Evolutionary conservation across 1,284 basidiomycete species (phyloP).

Genomic region (Cronartium ribicola): DNA sequence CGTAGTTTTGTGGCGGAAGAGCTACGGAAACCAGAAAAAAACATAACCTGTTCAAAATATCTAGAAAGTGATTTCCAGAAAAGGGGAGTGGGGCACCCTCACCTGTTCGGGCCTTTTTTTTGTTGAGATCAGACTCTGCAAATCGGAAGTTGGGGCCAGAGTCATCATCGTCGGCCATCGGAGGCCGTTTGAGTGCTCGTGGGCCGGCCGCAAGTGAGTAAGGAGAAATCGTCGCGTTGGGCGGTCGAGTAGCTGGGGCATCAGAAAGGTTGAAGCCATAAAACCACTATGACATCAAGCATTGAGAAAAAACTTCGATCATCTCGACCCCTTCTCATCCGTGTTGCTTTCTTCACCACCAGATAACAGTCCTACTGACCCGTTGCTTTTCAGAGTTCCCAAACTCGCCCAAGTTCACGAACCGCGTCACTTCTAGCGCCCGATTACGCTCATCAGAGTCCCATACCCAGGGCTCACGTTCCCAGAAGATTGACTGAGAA

Average conservation of each 20-base stretch:
- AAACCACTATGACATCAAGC: slow-evolving; percentile 60
- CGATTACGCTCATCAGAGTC: neutral
- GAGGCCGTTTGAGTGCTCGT: slow-evolving; percentile 20
- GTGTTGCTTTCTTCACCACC: neutral
- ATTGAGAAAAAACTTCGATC: too few relatives aligned
- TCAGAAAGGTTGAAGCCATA: slow-evolving; percentile 66
- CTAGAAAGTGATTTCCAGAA: neutral
- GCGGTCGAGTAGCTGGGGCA: slow-evolving; percentile 56
- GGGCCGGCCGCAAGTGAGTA: slow-evolving; percentile 48
- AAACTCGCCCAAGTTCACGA: slow-evolving; percentile 33
- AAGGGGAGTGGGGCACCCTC: neutral
- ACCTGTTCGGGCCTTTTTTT: slow-evolving; percentile 32
- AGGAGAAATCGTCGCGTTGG: slow-evolving; percentile 69
- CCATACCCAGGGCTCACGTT: slow-evolving; percentile 42
- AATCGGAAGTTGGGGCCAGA: slow-evolving; percentile 36
- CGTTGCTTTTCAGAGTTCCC: slow-evolving; percentile 67
- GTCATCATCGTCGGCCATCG: slow-evolving; percentile 17
- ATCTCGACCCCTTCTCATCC: too few relatives aligned
- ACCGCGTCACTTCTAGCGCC: slow-evolving; percentile 16
- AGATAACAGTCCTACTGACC: slow-evolving; percentile 55
- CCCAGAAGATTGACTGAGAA: slow-evolving; percentile 31
- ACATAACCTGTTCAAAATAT: neutral
- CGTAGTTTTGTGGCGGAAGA: slow-evolving; percentile 64
- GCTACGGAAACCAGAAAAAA: neutral
- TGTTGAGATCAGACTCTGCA: slow-evolving; percentile 24